Evolutionary conservation across 768 basidiomycete genomes (phyloP).

Genomic region (Megacollybia marginata): DNA sequence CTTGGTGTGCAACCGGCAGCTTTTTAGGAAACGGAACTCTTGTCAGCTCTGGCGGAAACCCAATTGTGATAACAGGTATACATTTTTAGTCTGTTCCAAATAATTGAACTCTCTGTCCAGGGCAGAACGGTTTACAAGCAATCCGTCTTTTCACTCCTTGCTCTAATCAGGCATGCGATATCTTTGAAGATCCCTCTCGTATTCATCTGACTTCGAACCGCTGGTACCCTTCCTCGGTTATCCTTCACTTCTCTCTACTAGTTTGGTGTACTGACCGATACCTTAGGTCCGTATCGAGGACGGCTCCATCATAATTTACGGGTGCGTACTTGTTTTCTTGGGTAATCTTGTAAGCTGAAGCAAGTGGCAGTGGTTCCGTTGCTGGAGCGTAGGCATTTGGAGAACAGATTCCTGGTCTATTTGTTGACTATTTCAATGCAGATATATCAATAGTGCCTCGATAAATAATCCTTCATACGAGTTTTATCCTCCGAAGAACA

Average conservation of each 20-base stretch:
- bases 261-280: background rate
- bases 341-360: background rate
- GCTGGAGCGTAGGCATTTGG: background rate
- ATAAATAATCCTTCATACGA: conserved; percentile 53
- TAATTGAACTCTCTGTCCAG: conserved; percentile 2
- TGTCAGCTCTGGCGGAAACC: conserved; percentile 16
- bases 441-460: conserved; percentile 60
- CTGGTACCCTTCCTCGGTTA: conserved; percentile 34
- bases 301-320: conserved; percentile 22
- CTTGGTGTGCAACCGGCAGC: conserved; percentile 36
- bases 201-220: conserved; percentile 27
- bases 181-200: conserved; percentile 26
- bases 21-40: conserved; percentile 35
- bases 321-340: conserved; percentile 3
- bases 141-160: conserved; percentile 33
- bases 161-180: conserved; percentile 22
- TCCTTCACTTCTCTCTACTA: conserved; percentile 8
- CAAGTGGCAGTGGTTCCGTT: background rate
- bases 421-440: conserved; percentile 33
- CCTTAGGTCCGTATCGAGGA: conserved; percentile 4
- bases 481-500: conserved; percentile 33
- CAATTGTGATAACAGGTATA: conserved; percentile 7
- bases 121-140: conserved; percentile 24
- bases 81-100: conserved; percentile 10
- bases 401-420: background rate